Base-by-base conservation (phyloP, 2,329 filamentous ascomycete genomes). In the Mollisia scopiformis region DNA sequence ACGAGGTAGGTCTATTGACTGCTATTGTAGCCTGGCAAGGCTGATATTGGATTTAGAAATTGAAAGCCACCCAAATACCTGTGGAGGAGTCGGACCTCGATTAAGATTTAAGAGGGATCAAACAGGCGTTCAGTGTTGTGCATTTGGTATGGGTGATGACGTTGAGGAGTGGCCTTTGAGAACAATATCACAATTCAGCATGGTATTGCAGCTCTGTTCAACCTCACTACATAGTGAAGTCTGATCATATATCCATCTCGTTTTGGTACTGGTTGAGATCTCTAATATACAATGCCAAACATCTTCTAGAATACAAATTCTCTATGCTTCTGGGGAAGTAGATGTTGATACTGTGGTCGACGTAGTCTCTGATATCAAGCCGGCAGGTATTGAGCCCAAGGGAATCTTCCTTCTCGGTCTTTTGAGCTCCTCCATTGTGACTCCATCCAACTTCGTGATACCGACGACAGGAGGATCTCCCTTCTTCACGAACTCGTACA, bases 401-500 rank as follows among this genome's bases (percentile, higher is more conserved):
- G 72, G 70, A 56, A 71, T 62, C 62, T 69, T 68, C 41, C 87
- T 85, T 76, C 93, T 86, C 52, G 93, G 91, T 70, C 88, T 86
- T 81, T 92, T 95, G 73, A 99, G 79, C 43, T 90, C 88, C 69
- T 94, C 92, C 71, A 94, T 77, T 23, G 93, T 96, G 28, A 96
- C 76, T 8, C 93, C 93, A 37, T 84, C 86, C 57, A 99, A 78
- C 77, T 97, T 97, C 21, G 93, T 98, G 65, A 97, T 87, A 30
- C 95, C 95, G 73, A 99, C 94, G 37, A 97, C 85, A 0, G 95
- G 88, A 2, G 93, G 83, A 70, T 97, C 95, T 7, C 92, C 93
- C 78, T 92, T 97, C 81, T 89, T 92, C 33, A 97, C 93, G 73
- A 98, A 97, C 73, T 97, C 93, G 80, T 92, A 99, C 73, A 90